These are phyloP conservation scores for Aureobasidium pullulans DNA, from an alignment of 2,329 filamentous ascomycete species.

Conservation along the genomic window DNA sequence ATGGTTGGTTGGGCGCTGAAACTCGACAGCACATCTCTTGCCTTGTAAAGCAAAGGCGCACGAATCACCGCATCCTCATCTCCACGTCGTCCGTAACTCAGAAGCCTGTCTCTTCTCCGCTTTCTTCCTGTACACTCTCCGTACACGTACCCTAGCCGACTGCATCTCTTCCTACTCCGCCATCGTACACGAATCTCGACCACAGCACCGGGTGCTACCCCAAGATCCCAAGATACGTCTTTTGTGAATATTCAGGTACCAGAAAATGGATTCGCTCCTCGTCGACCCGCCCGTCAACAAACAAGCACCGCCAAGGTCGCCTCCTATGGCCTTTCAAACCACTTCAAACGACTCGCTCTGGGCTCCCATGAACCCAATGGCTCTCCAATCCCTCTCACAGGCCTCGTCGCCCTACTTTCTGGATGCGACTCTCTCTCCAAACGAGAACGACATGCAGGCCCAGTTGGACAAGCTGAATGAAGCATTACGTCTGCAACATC, in stretches of 20 bases:
- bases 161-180: neutral
- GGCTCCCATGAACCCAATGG: constrained; percentile 17
- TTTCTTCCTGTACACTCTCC: neutral
- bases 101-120: neutral
- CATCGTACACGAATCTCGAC: neutral
- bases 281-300: neutral
- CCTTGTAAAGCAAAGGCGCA: neutral
- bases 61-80: neutral
- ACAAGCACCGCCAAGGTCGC: constrained; percentile 23
- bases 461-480: constrained; percentile 29
- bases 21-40: neutral
- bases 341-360: constrained; percentile 29
- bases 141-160: neutral
- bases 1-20: neutral
- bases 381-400: constrained; percentile 20
- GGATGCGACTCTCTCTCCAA: neutral
- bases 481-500: constrained; percentile 26
- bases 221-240: neutral
- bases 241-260: neutral
- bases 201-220: neutral
- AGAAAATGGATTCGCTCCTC: neutral
- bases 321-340: constrained; percentile 28
- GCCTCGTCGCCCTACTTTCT: constrained; percentile 4
- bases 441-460: constrained; percentile 22
- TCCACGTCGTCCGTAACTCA: neutral